Base-by-base conservation (phyloP, 371 early-diverging fungal genomes). In the Lichtheimia ornata region DNA sequence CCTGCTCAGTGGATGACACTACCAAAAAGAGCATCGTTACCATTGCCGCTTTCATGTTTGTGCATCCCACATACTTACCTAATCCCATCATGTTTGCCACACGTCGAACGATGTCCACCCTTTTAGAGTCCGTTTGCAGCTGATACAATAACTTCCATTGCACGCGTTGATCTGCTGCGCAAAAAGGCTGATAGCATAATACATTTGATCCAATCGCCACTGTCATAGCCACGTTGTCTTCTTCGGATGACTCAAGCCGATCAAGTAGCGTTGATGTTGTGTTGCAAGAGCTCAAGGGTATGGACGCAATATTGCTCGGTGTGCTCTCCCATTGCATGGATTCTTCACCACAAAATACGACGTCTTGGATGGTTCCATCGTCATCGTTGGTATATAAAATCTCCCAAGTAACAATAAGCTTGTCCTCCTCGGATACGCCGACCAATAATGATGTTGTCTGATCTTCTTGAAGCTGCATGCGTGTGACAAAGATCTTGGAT, bases 401-500 rank as follows among this genome's bases (percentile, higher is more conserved):
- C 50, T 72, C 47, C 79, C 79, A 78, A 0, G 71, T 65, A 17
- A 43, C 62, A 17, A 70, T 62, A 3, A 51, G 47, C 24, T 56
- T 66, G 5, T 22, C 6, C 2, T 51, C 35, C 3, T 53, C 50
- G 1, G 73, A 73, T 0, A 78, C 57, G 50, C 73, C 74, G 20
- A 77, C 58, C 1, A 77, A 28, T 11, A 72, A 17, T 30, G 64
- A 56, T 13, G 57, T 54, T 28, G 25, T 11, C 27, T 6, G 25
- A 14, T 24, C 20, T 3, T 18, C 14, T 7, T 15, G 5, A 12
- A 56, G 56, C n/a, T 66, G 59, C 40, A 69, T 27, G 25, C 61
- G 67, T 41, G 67, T 74, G 5, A 74, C 68, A 51, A 77, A 71
- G 35, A 83, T 56, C 17, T 66, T 67, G 0, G 72, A 66, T 20